Percentiles rank a stretch among this genome's conserved stretches.
Conservation (phyloP, 805 yeast species). For the Nakazawaea molendinolei region DNA sequence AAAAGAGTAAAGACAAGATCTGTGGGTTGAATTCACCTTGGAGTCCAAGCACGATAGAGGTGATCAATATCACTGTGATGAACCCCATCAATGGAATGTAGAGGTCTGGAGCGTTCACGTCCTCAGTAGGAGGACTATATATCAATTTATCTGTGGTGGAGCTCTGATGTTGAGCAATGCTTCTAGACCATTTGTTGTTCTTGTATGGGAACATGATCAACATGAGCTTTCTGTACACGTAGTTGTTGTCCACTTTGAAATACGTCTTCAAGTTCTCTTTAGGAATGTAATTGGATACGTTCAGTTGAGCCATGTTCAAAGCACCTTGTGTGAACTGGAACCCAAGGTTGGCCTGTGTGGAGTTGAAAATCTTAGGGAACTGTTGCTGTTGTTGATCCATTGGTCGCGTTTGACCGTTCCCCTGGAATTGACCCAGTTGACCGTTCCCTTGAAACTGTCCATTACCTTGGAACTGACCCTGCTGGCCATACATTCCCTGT, state of each 20-base stretch:
- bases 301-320: constrained; percentile 72
- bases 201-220: constrained; percentile 81
- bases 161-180: constrained; percentile 29
- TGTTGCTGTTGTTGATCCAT: constrained; percentile 9
- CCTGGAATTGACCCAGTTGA: background rate
- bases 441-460: background rate
- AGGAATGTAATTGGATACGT: constrained; percentile 46
- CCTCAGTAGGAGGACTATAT: constrained; percentile 76
- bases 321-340: constrained; percentile 85
- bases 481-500: no score
- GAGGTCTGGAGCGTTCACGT: constrained; percentile 91
- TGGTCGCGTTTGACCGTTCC: background rate
- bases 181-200: constrained; percentile 77
- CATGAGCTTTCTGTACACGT: constrained; percentile 67
- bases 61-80: constrained; percentile 75
- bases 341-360: constrained; percentile 79
- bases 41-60: constrained; percentile 81
- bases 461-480: no score
- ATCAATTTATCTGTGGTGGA: constrained; percentile 26
- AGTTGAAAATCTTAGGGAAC: constrained; percentile 46
- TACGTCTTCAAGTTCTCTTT: constrained; percentile 67
- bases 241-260: constrained; percentile 86
- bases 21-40: constrained; percentile 91
- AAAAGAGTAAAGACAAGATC: constrained; percentile 77
- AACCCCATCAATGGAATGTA: constrained; percentile 94